Base-by-base conservation (phyloP, 2,329 filamentous ascomycete genomes). In the Colletotrichum lupini region DNA sequence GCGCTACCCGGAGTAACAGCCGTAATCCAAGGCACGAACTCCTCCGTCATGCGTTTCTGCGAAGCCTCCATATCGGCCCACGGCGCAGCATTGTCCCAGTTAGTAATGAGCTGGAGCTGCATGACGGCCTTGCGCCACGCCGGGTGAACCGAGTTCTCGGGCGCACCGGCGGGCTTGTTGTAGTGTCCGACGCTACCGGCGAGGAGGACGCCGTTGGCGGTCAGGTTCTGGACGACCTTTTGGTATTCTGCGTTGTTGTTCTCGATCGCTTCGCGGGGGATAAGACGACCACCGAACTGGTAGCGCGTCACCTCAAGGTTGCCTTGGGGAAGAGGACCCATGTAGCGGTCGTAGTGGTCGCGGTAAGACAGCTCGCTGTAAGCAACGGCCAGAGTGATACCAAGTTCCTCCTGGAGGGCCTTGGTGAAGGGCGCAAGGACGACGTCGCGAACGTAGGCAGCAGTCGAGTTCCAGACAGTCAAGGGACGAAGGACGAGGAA, bases 401-500 rank as follows among this genome's bases (percentile, higher is more conserved):
- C 78, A 1, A 81, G 77, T 0, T 74, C 75, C 2, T 73, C 70
- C 5, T 49, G 16, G 0, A 81, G 72, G 4, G 75, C 66, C 16
- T 78, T 75, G 49, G 78, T 79, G 67, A 82, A 82, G 2, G 82
- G 81, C 7, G 72, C 77, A 1, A 81, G 76, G 8, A 83, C 74
- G 24, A 72, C 76, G 30, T 79, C 70, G 52, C 77, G 67, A 42
- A 79, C 77, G 60, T 80, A 71, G 12, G 70, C 76, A 30, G 73
- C 75, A 0, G 77, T 80, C 46, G 76, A 76, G 74, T 79, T 79
- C 69, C 78, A 79, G 8, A 78, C 77, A 1, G 80, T 81, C 67
- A 75, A 24, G 2, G 73, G 73, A 14, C 70, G 65, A 46, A 90
- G 83, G 55, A 78, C 75, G 77, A 91, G 89, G 75, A 82, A 83